A percentile compares a stretch with the other conserved stretches of the same genome.
phyloP scores from a whole-genome alignment of 2,329 filamentous ascomycete genomes.

The Sclerotinia sclerotiorum region DNA sequence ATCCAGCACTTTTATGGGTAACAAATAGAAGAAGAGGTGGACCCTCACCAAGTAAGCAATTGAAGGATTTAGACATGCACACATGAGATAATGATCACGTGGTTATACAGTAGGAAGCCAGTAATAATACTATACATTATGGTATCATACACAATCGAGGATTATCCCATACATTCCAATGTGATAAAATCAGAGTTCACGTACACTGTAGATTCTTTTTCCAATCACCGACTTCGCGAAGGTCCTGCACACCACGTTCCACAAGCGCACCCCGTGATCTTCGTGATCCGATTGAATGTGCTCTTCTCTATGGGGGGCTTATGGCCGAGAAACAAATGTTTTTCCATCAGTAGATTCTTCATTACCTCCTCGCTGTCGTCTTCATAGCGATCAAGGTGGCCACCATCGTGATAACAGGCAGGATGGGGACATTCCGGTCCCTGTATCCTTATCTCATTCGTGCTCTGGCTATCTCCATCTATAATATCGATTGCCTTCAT shows the following conservation, averaged over 20 bases:
- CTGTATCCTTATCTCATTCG: background rate
- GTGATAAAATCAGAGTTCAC: no score
- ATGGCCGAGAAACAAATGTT: no score
- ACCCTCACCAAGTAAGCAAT: background rate
- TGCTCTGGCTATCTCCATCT: background rate
- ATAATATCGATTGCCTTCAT: background rate
- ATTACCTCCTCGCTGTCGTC: background rate
- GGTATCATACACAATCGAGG: background rate
- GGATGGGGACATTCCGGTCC: no score
- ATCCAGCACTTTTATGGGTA: background rate
- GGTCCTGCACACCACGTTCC: conserved; percentile 1
- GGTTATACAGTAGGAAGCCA: background rate
- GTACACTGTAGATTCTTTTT: background rate
- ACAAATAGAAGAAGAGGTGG: background rate
- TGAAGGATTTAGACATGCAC: background rate
- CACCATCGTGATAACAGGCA: background rate
- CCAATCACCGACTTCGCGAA: background rate
- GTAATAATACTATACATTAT: no score
- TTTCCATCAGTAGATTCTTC: background rate
- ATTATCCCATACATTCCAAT: background rate
- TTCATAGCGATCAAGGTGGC: background rate
- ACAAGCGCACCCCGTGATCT: background rate
- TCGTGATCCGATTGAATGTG: background rate
- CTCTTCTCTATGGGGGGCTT: background rate
- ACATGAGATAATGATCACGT: background rate